Conservation (phyloP, 2,329 filamentous ascomycete genomes). For the Drechmeria coniospora region DNA sequence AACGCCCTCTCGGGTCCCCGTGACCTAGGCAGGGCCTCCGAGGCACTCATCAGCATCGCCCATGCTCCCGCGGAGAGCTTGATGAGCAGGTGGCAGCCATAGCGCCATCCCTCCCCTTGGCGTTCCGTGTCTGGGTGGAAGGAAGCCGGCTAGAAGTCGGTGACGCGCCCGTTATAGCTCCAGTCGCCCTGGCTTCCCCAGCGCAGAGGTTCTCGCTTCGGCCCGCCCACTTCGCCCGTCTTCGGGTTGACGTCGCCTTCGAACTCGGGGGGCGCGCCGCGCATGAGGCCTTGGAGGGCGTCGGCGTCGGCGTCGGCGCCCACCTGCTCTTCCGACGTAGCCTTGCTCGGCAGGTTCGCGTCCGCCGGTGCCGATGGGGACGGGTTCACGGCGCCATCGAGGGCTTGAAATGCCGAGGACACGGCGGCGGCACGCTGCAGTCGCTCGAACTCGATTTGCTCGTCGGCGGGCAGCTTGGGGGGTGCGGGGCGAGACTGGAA, state of each 20-base stretch:
- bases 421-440: conserved; percentile 52
- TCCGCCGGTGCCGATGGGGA: background rate
- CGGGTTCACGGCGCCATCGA: background rate
- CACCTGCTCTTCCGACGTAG: conserved; percentile 5
- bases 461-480: conserved; percentile 70
- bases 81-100: too few species aligned
- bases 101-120: too few species aligned
- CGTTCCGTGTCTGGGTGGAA: background rate
- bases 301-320: conserved; percentile 26
- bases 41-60: too few species aligned
- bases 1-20: too few species aligned
- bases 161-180: conserved; percentile 91
- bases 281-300: conserved; percentile 45
- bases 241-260: conserved; percentile 81
- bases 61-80: too few species aligned
- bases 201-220: conserved; percentile 88
- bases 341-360: background rate
- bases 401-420: conserved; percentile 26
- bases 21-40: too few species aligned
- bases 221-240: conserved; percentile 90
- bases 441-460: conserved; percentile 81
- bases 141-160: conserved; percentile 53
- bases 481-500: conserved; percentile 51
- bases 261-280: conserved; percentile 79
- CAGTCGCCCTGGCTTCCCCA: conserved; percentile 69